Percentiles rank a stretch among this genome's conserved stretches.
Conservation (phyloP, 495 filamentous ascomycete species). For the Aspergillus ostianus region DNA sequence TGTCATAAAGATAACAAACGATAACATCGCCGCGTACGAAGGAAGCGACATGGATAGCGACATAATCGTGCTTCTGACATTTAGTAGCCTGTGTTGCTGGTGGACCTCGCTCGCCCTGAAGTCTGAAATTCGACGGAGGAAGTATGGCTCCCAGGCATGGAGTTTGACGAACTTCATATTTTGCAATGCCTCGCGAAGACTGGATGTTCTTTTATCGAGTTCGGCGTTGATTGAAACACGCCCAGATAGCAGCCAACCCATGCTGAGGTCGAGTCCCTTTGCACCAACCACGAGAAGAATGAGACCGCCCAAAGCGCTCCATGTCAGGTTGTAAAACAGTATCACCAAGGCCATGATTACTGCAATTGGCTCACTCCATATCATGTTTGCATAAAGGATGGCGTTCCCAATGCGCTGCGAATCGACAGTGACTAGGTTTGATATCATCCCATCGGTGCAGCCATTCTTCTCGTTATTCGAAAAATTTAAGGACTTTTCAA, state of each 20-base stretch:
- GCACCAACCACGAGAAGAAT: background rate
- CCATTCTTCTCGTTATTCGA: background rate
- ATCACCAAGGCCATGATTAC: background rate
- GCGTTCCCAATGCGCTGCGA: constrained; percentile 5
- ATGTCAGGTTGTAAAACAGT: background rate
- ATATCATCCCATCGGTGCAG: background rate
- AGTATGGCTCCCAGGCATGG: constrained; percentile 6
- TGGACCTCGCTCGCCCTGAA: background rate
- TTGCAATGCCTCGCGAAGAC: background rate
- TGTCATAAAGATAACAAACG: constrained; percentile 3
- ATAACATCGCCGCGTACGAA: background rate
- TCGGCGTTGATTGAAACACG: background rate
- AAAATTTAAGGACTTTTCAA: background rate
- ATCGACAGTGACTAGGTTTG: constrained; percentile 2
- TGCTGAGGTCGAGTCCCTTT: background rate
- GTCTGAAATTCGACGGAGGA: background rate
- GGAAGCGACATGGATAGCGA: background rate
- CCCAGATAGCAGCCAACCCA: constrained; percentile 2
- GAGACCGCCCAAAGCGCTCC: constrained; percentile 1
- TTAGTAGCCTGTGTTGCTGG: background rate
- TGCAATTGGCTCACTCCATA: constrained; percentile 4
- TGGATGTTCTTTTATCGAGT: background rate
- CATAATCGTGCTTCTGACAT: background rate
- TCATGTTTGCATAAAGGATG: constrained; percentile 1
- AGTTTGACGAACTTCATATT: constrained; percentile 1